A percentile compares a stretch with the other conserved stretches of the same genome.
Conservation (phyloP, 106 monocot genomes). For the Ottelia alismoides region DNA sequence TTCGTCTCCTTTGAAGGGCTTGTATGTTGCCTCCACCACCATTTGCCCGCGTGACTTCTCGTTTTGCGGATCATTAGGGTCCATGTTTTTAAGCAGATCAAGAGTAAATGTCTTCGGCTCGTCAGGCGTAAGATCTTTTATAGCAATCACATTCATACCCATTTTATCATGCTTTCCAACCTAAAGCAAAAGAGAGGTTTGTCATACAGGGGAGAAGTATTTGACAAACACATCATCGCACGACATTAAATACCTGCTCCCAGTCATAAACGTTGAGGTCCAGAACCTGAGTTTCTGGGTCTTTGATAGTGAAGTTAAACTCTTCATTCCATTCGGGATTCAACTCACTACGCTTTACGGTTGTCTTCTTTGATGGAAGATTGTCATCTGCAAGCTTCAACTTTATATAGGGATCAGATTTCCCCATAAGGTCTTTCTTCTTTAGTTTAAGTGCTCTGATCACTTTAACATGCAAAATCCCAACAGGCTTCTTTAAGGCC, state of each 20-base stretch:
- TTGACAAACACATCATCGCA: neutral
- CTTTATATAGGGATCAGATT: constrained; percentile 85
- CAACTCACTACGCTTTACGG: constrained; percentile 65
- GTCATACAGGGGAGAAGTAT: neutral
- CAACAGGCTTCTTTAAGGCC: constrained; percentile 61
- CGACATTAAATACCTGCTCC: constrained; percentile 49
- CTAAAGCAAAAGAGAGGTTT: constrained; percentile 23
- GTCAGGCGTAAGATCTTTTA: constrained; percentile 61
- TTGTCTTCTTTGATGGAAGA: constrained; percentile 72
- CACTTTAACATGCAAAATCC: constrained; percentile 62
- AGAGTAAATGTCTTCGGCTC: constrained; percentile 49
- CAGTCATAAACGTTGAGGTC: constrained; percentile 64
- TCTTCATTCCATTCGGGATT: constrained; percentile 96
- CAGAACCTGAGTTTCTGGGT: constrained; percentile 62
- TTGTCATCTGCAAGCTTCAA: constrained; percentile 57
- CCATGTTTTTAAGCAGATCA: constrained; percentile 64
- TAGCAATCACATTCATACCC: constrained; percentile 64
- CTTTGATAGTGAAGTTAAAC: constrained; percentile 71
- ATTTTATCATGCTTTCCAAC: constrained; percentile 79
- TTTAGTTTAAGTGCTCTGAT: constrained; percentile 51
- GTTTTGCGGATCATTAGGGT: constrained; percentile 52
- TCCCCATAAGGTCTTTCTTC: constrained; percentile 84
- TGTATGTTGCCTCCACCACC: constrained; percentile 59
- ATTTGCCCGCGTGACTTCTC: constrained; percentile 21
- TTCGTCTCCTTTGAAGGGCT: constrained; percentile 74